These are phyloP conservation scores for Pezicula carpinea DNA, from an alignment of 2,329 filamentous ascomycete species.

Conservation along the genomic window DNA sequence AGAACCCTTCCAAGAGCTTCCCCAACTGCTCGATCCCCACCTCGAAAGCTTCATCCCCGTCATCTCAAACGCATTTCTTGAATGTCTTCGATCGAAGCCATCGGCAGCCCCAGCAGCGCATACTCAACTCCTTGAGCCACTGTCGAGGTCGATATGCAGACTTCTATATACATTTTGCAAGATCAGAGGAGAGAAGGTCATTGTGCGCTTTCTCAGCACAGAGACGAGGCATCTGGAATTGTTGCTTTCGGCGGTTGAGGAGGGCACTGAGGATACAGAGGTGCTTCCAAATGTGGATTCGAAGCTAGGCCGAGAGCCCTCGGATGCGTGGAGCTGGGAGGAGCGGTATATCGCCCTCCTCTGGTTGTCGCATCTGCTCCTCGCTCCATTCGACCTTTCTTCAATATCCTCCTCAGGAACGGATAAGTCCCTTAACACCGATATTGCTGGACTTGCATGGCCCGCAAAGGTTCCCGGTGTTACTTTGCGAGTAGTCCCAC, in stretches of 20 bases:
- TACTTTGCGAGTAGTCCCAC: slow-evolving; percentile 61
- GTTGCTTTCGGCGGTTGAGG: slow-evolving; percentile 70
- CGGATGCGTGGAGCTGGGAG: slow-evolving; percentile 66
- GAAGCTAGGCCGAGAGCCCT: slow-evolving; percentile 3
- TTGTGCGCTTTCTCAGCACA: slow-evolving; percentile 85
- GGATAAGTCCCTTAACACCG: slow-evolving; percentile 39
- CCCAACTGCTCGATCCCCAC: slow-evolving; percentile 84
- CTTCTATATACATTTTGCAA: slow-evolving; percentile 92
- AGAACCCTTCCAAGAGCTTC: slow-evolving; percentile 91
- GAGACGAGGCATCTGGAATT: slow-evolving; percentile 82
- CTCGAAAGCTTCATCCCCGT: slow-evolving; percentile 70
- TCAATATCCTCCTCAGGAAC: slow-evolving; percentile 68
- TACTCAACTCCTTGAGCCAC: slow-evolving; percentile 25
- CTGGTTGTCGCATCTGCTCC: slow-evolving; percentile 79
- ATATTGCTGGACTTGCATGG: slow-evolving; percentile 47
- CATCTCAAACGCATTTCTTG: slow-evolving; percentile 72
- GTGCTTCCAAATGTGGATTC: neutral
- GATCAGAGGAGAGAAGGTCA: slow-evolving; percentile 86
- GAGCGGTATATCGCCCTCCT: slow-evolving; percentile 82
- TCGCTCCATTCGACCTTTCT: slow-evolving; percentile 85
- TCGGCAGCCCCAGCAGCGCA: slow-evolving; percentile 31
- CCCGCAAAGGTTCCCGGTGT: slow-evolving; percentile 63
- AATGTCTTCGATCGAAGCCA: slow-evolving; percentile 50
- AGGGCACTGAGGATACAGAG: slow-evolving; percentile 22
- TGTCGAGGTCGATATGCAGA: slow-evolving; percentile 62